phyloP scores from a whole-genome alignment of 1,139 yeast genomes.

The Magnusiomyces ingens region DNA sequence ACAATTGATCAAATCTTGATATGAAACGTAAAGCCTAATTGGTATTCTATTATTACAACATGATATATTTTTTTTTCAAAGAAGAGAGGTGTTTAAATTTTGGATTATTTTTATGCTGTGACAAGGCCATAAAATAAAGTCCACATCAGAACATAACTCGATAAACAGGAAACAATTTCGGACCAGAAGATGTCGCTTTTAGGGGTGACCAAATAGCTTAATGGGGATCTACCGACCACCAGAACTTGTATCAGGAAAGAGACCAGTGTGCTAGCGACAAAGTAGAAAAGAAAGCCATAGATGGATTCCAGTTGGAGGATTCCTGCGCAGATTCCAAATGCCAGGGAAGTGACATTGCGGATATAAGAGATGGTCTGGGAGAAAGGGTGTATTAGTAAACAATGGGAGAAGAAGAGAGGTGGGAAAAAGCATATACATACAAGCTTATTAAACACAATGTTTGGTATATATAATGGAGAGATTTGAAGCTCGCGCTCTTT shows the following conservation, averaged over 20 bases:
- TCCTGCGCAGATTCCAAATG: conserved; percentile 68
- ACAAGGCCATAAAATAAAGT: conserved; percentile 67
- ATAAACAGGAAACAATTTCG: conserved; percentile 50
- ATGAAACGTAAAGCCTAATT: too few species aligned
- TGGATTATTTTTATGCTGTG: conserved; percentile 4
- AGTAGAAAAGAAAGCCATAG: conserved; percentile 55
- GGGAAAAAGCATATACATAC: conserved; percentile 4
- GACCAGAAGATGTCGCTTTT: conserved; percentile 50
- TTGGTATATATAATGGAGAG: conserved; percentile 11
- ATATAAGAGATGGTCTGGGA: conserved; percentile 42
- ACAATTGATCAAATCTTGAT: too few species aligned
- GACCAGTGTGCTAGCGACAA: conserved; percentile 42
- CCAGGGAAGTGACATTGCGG: conserved; percentile 59
- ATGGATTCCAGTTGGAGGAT: conserved; percentile 59
- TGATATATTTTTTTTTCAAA: too few species aligned
- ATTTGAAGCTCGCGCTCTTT: conserved; percentile 13
- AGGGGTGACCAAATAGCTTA: conserved; percentile 47
- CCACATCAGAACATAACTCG: conserved; percentile 81
- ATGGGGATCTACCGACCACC: conserved; percentile 41
- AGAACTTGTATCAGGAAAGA: conserved; percentile 40
- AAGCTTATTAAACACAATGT: conserved; percentile 12
- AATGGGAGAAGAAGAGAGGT: not conserved
- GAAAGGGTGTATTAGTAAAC: not conserved
- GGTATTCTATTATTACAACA: too few species aligned
- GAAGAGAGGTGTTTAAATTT: too few species aligned